Evolutionary conservation across 2,329 filamentous ascomycete genomes (phyloP), one percentile per base, ranked within the genome.

Genomic region (Nigrospora sphaerica): DNA sequence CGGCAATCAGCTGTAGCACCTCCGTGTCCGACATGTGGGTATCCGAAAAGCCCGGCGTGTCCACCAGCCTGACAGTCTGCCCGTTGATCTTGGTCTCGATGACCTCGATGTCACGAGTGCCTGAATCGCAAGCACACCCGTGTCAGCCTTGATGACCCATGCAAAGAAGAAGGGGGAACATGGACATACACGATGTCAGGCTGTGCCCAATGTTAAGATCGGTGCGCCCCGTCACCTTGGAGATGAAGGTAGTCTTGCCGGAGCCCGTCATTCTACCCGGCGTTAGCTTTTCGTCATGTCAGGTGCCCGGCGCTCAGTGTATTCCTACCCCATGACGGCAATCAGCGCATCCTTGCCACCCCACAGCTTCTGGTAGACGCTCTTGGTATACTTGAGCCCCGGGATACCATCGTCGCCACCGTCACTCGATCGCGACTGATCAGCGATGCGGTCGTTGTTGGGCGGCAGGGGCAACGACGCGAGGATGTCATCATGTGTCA

Each of bases 11-110:
- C n/a, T 57, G 42, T 1, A 75, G 61, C 1, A 75, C 64, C 32
- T 75, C 70, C 7, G 65, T 61, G 46, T 75, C 72, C 6, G 63
- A 63, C 17, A 64, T 53, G 39, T 60, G 54, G 0, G 69, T 73
- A 45, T 75, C 71, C 31, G 71, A 64, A 49, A 75, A 74, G 1
- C 72, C 72, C 0, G 72, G 71, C 0, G 71, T 75, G 50, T 75
- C 72, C 48, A 74, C 62, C 13, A 67, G 60, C 32, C 54, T 53
- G 28, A 64, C 58, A 12, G 49, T 55, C 16, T 52, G 55, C 14
- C 56, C 58, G 28, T 56, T 52, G 32, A 63, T 54, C 36, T 55
- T 54, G 17, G 56, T 57, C 46, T 60, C 55, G 32, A 62, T 48
- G 28, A 62, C 51, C 32, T 57, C 49, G 32, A 64, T 58, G 16